Percentiles rank a stretch among this genome's conserved stretches.
Conservation (phyloP, 1,284 basidiomycete genomes). For the Irpex sp. region DNA sequence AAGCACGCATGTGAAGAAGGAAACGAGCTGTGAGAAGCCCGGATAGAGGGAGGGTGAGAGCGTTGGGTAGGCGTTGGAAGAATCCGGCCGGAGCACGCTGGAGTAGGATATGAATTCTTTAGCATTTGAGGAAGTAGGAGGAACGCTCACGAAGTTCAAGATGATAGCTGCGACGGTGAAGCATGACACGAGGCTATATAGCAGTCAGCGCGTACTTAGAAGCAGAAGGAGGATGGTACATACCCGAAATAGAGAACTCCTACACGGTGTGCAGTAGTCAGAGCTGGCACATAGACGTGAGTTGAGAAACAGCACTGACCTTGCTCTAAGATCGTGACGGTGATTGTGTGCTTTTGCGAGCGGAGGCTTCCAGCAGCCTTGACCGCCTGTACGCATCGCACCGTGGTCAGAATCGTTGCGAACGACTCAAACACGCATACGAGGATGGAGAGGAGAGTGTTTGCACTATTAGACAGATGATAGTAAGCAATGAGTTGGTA, state of each 20-base stretch:
- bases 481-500: background rate
- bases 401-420: conserved; percentile 22
- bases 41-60: conserved; percentile 29
- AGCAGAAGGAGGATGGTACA: background rate
- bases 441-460: conserved; percentile 24
- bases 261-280: background rate
- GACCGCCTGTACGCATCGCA: conserved; percentile 25
- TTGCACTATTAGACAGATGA: conserved; percentile 16
- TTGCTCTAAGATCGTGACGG: conserved; percentile 26
- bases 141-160: conserved; percentile 24
- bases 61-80: conserved; percentile 26
- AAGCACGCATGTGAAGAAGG: conserved; percentile 25
- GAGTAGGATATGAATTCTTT: background rate
- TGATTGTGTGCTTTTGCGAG: conserved; percentile 20
- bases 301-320: conserved; percentile 15
- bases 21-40: conserved; percentile 29
- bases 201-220: too few relatives aligned
- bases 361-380: conserved; percentile 14
- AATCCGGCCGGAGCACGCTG: conserved; percentile 18
- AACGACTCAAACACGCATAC: conserved; percentile 26
- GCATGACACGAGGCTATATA: conserved; percentile 20
- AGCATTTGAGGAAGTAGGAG: too few relatives aligned
- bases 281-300: too few relatives aligned
- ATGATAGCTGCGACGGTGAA: conserved; percentile 25
- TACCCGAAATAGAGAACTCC: conserved; percentile 26